Conservation (phyloP, 2,329 filamentous ascomycete genomes). For the Hypoxylon sp. region DNA sequence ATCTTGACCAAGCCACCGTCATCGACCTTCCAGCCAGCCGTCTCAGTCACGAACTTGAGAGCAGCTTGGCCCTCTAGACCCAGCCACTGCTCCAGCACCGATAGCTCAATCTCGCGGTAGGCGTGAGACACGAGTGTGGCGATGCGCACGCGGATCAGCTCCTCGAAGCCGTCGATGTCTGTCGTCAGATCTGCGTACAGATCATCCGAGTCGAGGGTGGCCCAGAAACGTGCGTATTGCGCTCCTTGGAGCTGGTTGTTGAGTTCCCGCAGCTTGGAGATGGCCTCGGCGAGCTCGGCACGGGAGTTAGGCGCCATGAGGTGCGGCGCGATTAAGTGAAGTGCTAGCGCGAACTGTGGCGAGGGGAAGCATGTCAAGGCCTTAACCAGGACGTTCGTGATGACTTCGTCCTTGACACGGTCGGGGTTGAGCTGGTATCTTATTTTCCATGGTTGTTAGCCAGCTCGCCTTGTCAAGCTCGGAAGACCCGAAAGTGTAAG, state of each 20-base stretch:
- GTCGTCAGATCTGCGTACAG: conserved; percentile 95
- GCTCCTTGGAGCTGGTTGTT: conserved; percentile 90
- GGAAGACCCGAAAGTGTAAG: neutral
- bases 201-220: conserved; percentile 90
- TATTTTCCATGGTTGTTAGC: conserved; percentile 16
- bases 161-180: conserved; percentile 95
- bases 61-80: conserved; percentile 76
- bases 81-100: conserved; percentile 80
- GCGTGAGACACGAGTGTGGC: conserved; percentile 86
- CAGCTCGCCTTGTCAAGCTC: conserved; percentile 4
- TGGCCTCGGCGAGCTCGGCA: conserved; percentile 85
- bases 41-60: conserved; percentile 83
- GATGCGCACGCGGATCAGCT: conserved; percentile 90
- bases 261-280: conserved; percentile 86
- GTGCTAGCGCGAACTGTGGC: conserved; percentile 91
- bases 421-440: conserved; percentile 99
- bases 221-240: conserved; percentile 94
- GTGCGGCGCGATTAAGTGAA: conserved; percentile 92
- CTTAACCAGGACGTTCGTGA: conserved; percentile 99
- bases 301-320: conserved; percentile 73
- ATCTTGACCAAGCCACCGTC: conserved; percentile 78
- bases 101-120: conserved; percentile 77
- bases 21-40: conserved; percentile 88
- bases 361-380: conserved; percentile 96
- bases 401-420: conserved; percentile 94